phyloP scores from a whole-genome alignment of 148 eudicot genomes.

The Chenopodium album region DNA sequence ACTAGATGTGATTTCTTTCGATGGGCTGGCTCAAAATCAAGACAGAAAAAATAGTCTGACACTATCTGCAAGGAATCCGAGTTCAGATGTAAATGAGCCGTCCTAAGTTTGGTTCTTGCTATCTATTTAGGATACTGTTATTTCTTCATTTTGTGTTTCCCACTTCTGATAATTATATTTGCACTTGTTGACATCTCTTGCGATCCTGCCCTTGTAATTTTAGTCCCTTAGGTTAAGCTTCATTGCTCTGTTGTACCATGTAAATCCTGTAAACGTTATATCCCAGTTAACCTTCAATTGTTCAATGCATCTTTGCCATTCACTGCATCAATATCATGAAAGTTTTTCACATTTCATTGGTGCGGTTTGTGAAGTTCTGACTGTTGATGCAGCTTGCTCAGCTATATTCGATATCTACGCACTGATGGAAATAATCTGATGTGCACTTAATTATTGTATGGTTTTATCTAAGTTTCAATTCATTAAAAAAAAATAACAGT shows the following conservation, averaged over 20 bases:
- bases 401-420: too few species aligned
- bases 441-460: not conserved
- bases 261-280: not conserved
- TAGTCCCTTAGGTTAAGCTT: not conserved
- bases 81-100: not conserved
- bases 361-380: not conserved
- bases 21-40: constrained; percentile 74
- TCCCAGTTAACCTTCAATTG: not conserved
- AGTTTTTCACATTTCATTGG: not conserved
- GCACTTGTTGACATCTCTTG: not conserved
- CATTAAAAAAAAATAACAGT: too few species aligned
- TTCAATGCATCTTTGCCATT: not conserved
- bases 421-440: not conserved
- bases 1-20: constrained; percentile 89
- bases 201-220: not conserved
- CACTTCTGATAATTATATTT: too few species aligned
- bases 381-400: not conserved
- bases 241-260: constrained; percentile 9
- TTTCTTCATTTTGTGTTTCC: too few species aligned
- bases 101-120: too few species aligned
- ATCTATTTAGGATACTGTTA: too few species aligned
- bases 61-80: too few species aligned
- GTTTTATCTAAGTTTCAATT: too few species aligned
- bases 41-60: constrained; percentile 26
- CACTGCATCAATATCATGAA: not conserved